These are phyloP conservation scores for Cordyceps cicadae DNA, from an alignment of 2,329 filamentous ascomycete species.

Conservation along the genomic window DNA sequence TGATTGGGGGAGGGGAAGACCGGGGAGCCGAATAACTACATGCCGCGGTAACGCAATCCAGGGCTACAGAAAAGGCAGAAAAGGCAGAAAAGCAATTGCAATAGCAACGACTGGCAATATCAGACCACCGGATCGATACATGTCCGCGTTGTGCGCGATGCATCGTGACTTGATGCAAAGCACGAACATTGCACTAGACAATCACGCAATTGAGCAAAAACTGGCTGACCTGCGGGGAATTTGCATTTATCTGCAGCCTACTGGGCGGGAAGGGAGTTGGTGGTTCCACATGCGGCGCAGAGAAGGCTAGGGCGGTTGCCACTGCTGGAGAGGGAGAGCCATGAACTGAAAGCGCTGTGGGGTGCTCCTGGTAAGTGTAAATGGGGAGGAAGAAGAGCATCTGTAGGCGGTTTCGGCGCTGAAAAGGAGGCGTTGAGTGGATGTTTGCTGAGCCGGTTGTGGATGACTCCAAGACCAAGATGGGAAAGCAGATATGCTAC, in stretches of 20 bases:
- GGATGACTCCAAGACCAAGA: not conserved
- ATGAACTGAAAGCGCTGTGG: not conserved
- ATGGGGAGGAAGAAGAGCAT: not conserved
- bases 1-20: not conserved
- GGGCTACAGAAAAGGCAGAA: not conserved
- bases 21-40: too few relatives aligned
- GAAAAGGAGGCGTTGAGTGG: not conserved
- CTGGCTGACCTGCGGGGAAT: slow-evolving; percentile 20
- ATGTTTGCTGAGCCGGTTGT: too few relatives aligned
- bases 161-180: not conserved
- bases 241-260: slow-evolving; percentile 8
- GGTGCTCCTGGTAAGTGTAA: not conserved
- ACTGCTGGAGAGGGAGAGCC: not conserved
- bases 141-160: not conserved
- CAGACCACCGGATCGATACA: not conserved
- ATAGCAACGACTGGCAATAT: not conserved
- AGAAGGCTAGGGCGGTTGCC: not conserved
- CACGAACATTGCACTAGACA: slow-evolving; percentile 21
- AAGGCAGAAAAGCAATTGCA: not conserved
- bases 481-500: not conserved
- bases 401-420: not conserved
- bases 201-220: slow-evolving; percentile 27
- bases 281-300: slow-evolving; percentile 1
- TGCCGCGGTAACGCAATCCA: not conserved
- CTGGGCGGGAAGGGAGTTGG: not conserved